These are phyloP conservation scores for Chlorociboria aeruginascens DNA, from an alignment of 495 filamentous ascomycete genomes.

Conservation along the genomic window DNA sequence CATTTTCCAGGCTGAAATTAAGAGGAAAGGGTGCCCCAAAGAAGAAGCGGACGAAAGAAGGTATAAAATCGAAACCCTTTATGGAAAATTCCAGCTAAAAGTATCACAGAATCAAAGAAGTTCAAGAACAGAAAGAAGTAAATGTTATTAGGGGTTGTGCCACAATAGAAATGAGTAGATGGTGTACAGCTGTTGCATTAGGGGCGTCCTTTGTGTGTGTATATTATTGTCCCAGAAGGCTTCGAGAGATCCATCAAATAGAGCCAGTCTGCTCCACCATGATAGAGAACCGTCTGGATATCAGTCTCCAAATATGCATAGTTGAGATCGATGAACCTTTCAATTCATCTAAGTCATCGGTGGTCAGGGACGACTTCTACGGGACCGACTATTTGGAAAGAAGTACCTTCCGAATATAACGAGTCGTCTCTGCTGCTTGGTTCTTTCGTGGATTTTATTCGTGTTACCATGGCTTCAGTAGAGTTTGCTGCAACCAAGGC, in stretches of 20 bases:
- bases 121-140: slow-evolving; percentile 17
- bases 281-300: too few species aligned
- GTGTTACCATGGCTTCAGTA: too few species aligned
- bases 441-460: too few species aligned
- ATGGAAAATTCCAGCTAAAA: neutral
- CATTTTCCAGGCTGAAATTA: slow-evolving; percentile 43
- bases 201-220: slow-evolving; percentile 11
- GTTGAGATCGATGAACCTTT: too few species aligned
- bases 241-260: neutral
- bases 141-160: neutral
- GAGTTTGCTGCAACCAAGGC: too few species aligned
- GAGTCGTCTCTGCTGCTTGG: too few species aligned
- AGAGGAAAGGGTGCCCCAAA: slow-evolving; percentile 85
- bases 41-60: slow-evolving; percentile 66
- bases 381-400: neutral
- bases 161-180: slow-evolving; percentile 8
- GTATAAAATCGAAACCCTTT: slow-evolving; percentile 29
- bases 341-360: neutral
- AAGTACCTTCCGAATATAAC: neutral
- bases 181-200: slow-evolving; percentile 10
- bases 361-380: neutral
- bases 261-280: too few species aligned
- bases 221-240: neutral
- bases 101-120: slow-evolving; percentile 24
- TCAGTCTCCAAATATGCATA: too few species aligned